Base-by-base conservation (phyloP, 2,329 filamentous ascomycete genomes). In the Didymella keratinophila region DNA sequence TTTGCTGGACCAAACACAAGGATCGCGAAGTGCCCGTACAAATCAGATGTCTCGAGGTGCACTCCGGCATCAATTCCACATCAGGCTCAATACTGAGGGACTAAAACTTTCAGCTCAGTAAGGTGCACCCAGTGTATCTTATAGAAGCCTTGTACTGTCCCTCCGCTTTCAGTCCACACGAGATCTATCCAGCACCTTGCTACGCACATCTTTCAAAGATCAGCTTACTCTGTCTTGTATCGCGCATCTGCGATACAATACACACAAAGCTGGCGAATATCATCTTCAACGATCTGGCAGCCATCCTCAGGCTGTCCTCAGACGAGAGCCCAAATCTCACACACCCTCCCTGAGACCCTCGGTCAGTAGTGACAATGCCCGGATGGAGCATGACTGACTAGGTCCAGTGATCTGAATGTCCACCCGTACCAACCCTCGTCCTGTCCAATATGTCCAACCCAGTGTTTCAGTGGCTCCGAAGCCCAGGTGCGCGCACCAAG, bases 311-410 rank as follows among this genome's bases (percentile, higher is more conserved):
- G n/a, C 34, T 37, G 14, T 36, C 41, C 36, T 30, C 47, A 28
- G 34, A n/a, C 10, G 23, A 27, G 16, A 50, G 47, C 27, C 47
- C 34, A 21, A 39, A 50, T 11, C 34, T 50, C 4, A 30, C 47
- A n/a, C 47, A 50, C 23, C 47, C 47, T 28, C 47, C 47, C 27
- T 50, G 47, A 50, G 23, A 18, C n/a, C 23, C 25, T 41, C 28
- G 36, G 47, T 50, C 7, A 47, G n/a, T 32, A 14, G 16, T 14
- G 2, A 2, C n/a, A 1, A 14, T 14, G 9, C 12, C 12, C 30
- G 16, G 30, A 32, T 16, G 28, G 47, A 41, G 23, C n/a, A 25
- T 37, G 3, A 30, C 27, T 45, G 43, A 45, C 10, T 6, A 30
- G 9, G 16, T 30, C 9, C 11, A 45, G 27, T 30, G 10, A 45